phyloP scores from a whole-genome alignment of 768 basidiomycete genomes.

The Mycena albidolilacea region DNA sequence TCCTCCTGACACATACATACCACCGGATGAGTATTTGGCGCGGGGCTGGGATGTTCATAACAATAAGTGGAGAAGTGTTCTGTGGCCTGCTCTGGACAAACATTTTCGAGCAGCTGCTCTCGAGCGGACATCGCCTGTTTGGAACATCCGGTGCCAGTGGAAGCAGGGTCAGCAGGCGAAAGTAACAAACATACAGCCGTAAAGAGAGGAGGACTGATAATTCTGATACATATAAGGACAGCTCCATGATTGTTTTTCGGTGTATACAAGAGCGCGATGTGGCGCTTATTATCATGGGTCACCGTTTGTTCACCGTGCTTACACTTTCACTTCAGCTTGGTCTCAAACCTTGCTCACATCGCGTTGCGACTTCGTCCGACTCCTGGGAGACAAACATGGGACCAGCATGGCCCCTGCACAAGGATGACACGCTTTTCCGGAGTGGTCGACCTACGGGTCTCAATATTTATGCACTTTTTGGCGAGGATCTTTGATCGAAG shows the following conservation, averaged over 20 bases:
- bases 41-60: conserved; percentile 18
- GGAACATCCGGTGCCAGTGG: conserved; percentile 10
- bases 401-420: no score
- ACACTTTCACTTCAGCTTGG: no score
- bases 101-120: conserved; percentile 13
- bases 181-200: background rate
- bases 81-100: conserved; percentile 26
- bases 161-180: background rate
- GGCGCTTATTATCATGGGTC: no score
- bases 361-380: no score
- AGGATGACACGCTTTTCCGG: no score
- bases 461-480: no score
- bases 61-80: conserved; percentile 15
- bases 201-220: background rate
- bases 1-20: conserved; percentile 2
- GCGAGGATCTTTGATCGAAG: no score
- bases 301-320: no score
- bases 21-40: conserved; percentile 17
- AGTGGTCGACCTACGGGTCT: no score
- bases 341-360: no score
- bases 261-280: no score
- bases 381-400: no score
- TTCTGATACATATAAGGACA: background rate
- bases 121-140: conserved; percentile 4
- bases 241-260: background rate